Evolutionary conservation across 2,329 filamentous ascomycete species (phyloP), one percentile per base, ranked within the genome.

Genomic region (Colletotrichum sp.): DNA sequence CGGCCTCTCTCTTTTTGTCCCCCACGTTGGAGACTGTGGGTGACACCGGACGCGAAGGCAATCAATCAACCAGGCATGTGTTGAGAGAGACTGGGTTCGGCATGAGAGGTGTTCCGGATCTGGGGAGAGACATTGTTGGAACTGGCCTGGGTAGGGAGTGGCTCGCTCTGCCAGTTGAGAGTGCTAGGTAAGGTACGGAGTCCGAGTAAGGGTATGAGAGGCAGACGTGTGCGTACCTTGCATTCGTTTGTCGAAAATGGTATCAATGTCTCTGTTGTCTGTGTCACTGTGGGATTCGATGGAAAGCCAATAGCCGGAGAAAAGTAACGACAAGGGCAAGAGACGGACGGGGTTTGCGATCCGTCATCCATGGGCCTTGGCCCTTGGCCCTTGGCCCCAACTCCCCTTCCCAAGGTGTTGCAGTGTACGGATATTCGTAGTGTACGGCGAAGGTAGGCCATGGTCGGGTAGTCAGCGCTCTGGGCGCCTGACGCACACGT

Each of bases 201-300:
- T 48, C 39, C 9, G 19, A 48, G 19, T 48, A 48, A n/a, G 39
- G 39, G 39, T 48, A 48, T n/a, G 39, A 48, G 39, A 57, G 28
- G 48, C 22, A 30, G 44, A 25, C 19, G 28, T 8, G 34, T 8
- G 55, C 60, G 48, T 74, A 52, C 48, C 68, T 71, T 74, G 68
- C 60, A 71, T 69, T 36, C 25, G 25, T 30, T 65, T 52, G 25
- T 48, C 36, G 44, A 34, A 22, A 16, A 36, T 48, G 64, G 64
- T 48, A 66, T 34, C 32, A 16, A 68, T 73, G 68, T 75, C 72
- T 72, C 60, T 75, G 61, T 52, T 65, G 25, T 48, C 48, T 34
- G 44, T 36, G 32, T 59, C 15, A 59, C 68, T 71, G n/a, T 32
- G 61, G 57, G 44, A 64, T 39, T 36, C 44, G 48, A 64, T 48